phyloP scores from a whole-genome alignment of 148 eudicot species.

The Linanthus parryae region DNA sequence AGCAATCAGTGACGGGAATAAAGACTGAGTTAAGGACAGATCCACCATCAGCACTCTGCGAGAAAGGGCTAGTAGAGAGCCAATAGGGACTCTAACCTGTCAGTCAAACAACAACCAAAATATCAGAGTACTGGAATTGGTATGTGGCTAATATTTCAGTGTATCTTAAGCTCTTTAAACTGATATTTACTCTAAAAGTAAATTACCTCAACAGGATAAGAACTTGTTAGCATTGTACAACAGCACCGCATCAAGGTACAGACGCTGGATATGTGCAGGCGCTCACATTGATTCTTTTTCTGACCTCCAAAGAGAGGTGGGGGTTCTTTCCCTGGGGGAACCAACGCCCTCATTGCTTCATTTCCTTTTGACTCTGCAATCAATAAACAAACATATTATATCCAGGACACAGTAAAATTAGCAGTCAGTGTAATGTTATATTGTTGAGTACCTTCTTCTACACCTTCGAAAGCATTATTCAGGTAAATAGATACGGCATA shows the following conservation, averaged over 20 bases:
- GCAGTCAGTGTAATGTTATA: too few relatives aligned
- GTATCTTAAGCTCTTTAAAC: background rate
- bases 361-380: conserved; percentile 45
- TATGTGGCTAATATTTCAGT: background rate
- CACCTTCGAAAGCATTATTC: conserved; percentile 71
- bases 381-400: conserved; percentile 6
- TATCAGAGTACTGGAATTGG: too few relatives aligned
- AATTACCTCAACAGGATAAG: conserved; percentile 72
- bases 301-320: conserved; percentile 71
- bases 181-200: background rate
- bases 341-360: conserved; percentile 44
- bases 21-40: conserved; percentile 53
- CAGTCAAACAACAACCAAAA: conserved; percentile 11
- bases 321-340: conserved; percentile 71
- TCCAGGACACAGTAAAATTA: too few relatives aligned
- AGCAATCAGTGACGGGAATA: conserved; percentile 46
- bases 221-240: conserved; percentile 58
- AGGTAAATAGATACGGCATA: conserved; percentile 43
- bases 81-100: conserved; percentile 69
- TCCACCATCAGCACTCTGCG: conserved; percentile 77
- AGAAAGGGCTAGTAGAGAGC: conserved; percentile 45
- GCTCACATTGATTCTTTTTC: conserved; percentile 40
- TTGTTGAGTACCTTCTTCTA: conserved; percentile 94
- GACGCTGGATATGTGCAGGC: conserved; percentile 40
- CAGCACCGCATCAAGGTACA: conserved; percentile 59